Conservation (phyloP, 2,329 filamentous ascomycete species). For the Aspergillus eucalypticola region DNA sequence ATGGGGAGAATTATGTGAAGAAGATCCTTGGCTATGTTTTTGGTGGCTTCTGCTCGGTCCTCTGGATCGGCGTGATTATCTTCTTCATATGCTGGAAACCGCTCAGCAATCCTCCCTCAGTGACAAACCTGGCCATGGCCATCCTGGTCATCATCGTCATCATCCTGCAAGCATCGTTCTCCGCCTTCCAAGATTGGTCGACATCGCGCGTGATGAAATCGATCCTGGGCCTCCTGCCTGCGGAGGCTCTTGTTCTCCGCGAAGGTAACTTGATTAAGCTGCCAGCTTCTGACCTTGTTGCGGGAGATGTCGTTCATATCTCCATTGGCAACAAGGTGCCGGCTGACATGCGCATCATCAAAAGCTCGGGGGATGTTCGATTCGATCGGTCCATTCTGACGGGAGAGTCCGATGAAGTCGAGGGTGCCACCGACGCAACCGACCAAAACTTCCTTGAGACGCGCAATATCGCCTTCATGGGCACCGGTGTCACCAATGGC, state of each 20-base stretch:
- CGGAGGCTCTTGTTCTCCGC: constrained; percentile 67
- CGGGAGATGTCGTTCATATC: constrained; percentile 69
- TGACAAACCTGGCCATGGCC: constrained; percentile 70
- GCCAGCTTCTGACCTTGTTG: constrained; percentile 65
- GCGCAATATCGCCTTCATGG: constrained; percentile 73
- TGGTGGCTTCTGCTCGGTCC: constrained; percentile 74
- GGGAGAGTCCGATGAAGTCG: constrained; percentile 68
- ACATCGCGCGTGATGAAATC: constrained; percentile 76
- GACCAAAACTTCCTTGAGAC: constrained; percentile 78
- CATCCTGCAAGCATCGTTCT: constrained; percentile 68
- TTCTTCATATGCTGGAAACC: constrained; percentile 79
- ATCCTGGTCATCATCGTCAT: constrained; percentile 75
- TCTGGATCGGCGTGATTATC: constrained; percentile 68
- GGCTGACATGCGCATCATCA: constrained; percentile 71
- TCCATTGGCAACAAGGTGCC: constrained; percentile 74
- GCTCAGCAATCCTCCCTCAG: constrained; percentile 67
- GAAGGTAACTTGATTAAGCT: constrained; percentile 57
- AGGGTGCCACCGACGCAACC: constrained; percentile 64
- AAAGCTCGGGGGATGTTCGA: constrained; percentile 68
- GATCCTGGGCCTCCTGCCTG: constrained; percentile 74
- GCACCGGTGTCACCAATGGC: constrained; percentile 73
- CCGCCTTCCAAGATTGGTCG: constrained; percentile 73
- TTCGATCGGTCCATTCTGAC: constrained; percentile 76
- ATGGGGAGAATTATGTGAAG: constrained; percentile 61
- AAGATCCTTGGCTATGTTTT: constrained; percentile 71